phyloP scores from a whole-genome alignment of 345 rosid genomes.

The Bruguiera sexangula region DNA sequence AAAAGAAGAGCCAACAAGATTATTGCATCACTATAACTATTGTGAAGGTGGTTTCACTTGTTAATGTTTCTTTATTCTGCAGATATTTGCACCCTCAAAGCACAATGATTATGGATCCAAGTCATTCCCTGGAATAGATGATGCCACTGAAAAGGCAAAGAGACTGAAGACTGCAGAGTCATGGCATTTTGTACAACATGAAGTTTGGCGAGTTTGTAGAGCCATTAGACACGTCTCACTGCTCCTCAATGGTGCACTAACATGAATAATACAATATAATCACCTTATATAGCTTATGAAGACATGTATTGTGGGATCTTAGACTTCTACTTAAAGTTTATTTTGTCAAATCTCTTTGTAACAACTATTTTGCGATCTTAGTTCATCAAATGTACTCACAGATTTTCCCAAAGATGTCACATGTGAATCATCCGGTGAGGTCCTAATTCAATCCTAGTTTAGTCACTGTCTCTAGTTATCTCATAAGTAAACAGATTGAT shows the following conservation, averaged over 20 bases:
- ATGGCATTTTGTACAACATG: slow-evolving; percentile 68
- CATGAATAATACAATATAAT: slow-evolving; percentile 29
- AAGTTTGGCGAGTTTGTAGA: slow-evolving; percentile 81
- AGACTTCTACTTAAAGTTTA: too few species aligned
- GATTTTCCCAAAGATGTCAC: too few species aligned
- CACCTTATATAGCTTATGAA: too few species aligned
- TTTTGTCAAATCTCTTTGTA: too few species aligned
- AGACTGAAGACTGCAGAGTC: slow-evolving; percentile 42
- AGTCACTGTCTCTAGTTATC: too few species aligned
- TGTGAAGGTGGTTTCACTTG: neutral
- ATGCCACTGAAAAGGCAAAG: slow-evolving; percentile 63
- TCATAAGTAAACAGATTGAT: too few species aligned
- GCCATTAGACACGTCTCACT: slow-evolving; percentile 58
- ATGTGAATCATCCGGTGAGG: too few species aligned
- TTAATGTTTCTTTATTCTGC: slow-evolving; percentile 16
- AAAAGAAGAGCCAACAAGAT: slow-evolving; percentile 1
- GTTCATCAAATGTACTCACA: too few species aligned
- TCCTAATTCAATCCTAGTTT: too few species aligned
- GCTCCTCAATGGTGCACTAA: slow-evolving; percentile 62
- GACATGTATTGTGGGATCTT: too few species aligned
- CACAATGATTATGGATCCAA: slow-evolving; percentile 72
- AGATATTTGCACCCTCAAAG: slow-evolving; percentile 71
- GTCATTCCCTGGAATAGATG: slow-evolving; percentile 72
- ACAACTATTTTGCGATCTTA: too few species aligned
- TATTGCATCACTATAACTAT: neutral